Conservation (phyloP, 176 grass and related monocot genomes). For the Triticum dicoccoides region DNA sequence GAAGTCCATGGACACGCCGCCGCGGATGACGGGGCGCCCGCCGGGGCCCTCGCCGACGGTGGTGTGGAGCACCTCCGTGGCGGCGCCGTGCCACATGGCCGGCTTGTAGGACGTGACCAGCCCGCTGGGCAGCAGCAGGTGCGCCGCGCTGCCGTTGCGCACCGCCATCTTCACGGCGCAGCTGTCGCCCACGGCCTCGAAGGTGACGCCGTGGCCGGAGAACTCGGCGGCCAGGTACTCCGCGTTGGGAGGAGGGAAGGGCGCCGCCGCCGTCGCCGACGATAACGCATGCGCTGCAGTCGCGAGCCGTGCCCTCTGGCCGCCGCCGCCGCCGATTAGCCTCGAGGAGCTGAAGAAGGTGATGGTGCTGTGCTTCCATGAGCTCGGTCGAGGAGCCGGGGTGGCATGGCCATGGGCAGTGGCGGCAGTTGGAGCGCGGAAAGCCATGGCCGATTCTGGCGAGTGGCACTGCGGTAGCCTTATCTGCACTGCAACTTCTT, state of each 20-base stretch:
- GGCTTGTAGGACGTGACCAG: slow-evolving; percentile 85
- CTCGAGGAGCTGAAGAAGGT: slow-evolving; percentile 7
- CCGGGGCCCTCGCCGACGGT: slow-evolving; percentile 37
- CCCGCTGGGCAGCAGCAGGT: slow-evolving; percentile 73
- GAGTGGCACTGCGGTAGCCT: slow-evolving; percentile 23
- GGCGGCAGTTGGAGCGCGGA: slow-evolving; percentile 24
- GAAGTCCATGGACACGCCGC: slow-evolving; percentile 59
- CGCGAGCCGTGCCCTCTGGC: not conserved
- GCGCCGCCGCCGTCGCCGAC: not conserved
- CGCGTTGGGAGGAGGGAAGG: slow-evolving; percentile 34
- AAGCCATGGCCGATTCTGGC: slow-evolving; percentile 29
- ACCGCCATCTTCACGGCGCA: slow-evolving; percentile 62
- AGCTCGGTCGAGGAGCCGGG: not conserved
- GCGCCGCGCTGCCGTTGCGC: slow-evolving; percentile 64
- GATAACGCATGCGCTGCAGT: slow-evolving; percentile 18
- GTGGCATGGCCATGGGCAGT: slow-evolving; percentile 13
- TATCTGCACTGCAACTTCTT: slow-evolving; percentile 22
- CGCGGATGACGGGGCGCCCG: slow-evolving; percentile 40
- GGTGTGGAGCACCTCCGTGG: slow-evolving; percentile 67
- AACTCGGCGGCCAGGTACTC: slow-evolving; percentile 83
- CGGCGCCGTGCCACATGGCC: slow-evolving; percentile 77
- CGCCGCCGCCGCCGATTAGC: not conserved
- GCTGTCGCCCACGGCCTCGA: slow-evolving; percentile 57
- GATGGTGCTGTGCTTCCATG: slow-evolving; percentile 11
- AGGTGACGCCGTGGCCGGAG: slow-evolving; percentile 61